Evolutionary conservation across 768 basidiomycete species (phyloP), one percentile per base, ranked within the genome.

Genomic region (Pulveroboletus sp.): DNA sequence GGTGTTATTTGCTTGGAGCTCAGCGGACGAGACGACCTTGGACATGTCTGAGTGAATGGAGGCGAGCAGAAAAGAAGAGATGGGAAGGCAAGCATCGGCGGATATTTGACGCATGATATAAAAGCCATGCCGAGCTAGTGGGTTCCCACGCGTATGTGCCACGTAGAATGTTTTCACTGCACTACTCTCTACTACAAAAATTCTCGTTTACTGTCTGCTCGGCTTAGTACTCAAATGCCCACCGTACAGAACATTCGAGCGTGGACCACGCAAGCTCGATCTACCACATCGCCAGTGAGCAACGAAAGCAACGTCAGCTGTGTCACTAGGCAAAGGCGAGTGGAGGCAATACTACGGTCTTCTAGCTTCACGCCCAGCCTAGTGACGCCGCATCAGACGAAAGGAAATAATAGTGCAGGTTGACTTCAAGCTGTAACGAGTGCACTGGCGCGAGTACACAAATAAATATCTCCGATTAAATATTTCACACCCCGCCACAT

Each of bases 141-240:
- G 61, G 50, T 65, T 63, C 65, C 58, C 62, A 65, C 59, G 63
- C 59, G 13, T 50, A 52, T 51, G 45, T 17, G 25, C 25, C n/a
- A 23, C 40, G 19, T n/a, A n/a, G n/a, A n/a, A n/a, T n/a, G n/a
- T n/a, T n/a, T n/a, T n/a, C n/a, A n/a, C n/a, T n/a, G n/a, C n/a
- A n/a, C 43, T n/a, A 35, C 12, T 10, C 24, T 36, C 34, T 16
- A 37, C 6, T 13, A 35, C 6, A 12, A 19, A 17, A 20, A 24
- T 27, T 14, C 13, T 19, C 23, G 5, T 25, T 14, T 12, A 70
- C 79, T 72, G 82, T 58, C 63, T 72, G 81, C 53, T 68, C 67
- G 74, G 77, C 72, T 84, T 87, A 87, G 85, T 87, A 85, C 85
- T 86, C 84, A 78, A 81, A 78, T 77, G 77, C 60, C 81, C 85